Base-by-base conservation (phyloP, 1,139 yeast genomes). In the Pichia sp. region DNA sequence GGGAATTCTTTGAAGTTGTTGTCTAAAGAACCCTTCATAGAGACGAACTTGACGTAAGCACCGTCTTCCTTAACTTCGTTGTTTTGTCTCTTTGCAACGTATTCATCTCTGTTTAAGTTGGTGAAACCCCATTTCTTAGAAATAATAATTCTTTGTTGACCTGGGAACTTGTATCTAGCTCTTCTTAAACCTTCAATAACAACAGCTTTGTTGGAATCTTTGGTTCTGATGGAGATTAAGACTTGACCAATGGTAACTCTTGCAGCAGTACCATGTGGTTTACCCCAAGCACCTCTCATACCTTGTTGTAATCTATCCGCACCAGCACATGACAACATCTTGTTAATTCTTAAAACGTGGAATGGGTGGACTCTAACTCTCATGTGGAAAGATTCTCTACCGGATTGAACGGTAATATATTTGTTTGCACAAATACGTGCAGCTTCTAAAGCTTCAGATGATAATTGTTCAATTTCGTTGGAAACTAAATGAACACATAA, bases 271-370 rank as follows among this genome's bases (percentile, higher is more conserved):
- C 98, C 98, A 67, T 90, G 96, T 68, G 98, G 98, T 80, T 92
- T 92, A 87, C 98, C 98, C 97, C 97, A 92, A 70, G 98, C 98
- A 82, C 95, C 95, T 87, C 98, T 90, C 98, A 92, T 92, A 87
- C 98, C 98, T 80, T 94, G 97, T 81, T 92, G 98, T 78, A 92
- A 83, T 86, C 98, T 87, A 90, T 92, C 98, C 72, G 98, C 98
- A 86, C 98, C 98, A 78, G 98, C 98, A 82, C 98, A 92, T 69
- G 98, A 92, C 96, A 92, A 87, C 98, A 92, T 92, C 86, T 92
- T 92, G 92, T 92, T 92, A 82, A 92, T 92, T 80, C 98, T 87
- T 75, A 92, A 85, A 64, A 94, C 98, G 82, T 92, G 98, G 97
- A 86, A 94, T 66, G 98, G 98, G 77, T 92, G 98, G 69, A 90